These are phyloP conservation scores for Pochonia chlamydosporia DNA, from an alignment of 2,329 filamentous ascomycete genomes.

Conservation along the genomic window DNA sequence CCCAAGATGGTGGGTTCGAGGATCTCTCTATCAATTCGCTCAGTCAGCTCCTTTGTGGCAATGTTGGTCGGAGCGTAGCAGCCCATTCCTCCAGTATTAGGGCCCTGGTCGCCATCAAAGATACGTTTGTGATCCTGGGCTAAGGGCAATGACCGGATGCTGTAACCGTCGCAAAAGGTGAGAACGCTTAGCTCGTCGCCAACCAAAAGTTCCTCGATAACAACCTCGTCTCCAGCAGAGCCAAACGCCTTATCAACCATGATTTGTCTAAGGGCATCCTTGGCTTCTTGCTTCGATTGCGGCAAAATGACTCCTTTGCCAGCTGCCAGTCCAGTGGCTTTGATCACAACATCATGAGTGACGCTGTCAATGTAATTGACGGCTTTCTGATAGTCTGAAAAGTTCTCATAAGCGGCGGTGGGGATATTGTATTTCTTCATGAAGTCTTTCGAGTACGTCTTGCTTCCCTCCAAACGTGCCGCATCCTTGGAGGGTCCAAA, in stretches of 20 bases:
- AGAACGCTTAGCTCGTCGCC: constrained; percentile 91
- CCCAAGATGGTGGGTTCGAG: constrained; percentile 86
- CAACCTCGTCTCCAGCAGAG: constrained; percentile 78
- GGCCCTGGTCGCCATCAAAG: constrained; percentile 81
- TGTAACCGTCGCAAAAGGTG: constrained; percentile 85
- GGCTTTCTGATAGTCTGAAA: constrained; percentile 69
- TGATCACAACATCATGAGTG: constrained; percentile 78
- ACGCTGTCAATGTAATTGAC: constrained; percentile 67
- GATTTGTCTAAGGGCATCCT: constrained; percentile 75
- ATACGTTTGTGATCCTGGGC: constrained; percentile 97
- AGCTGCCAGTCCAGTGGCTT: constrained; percentile 84
- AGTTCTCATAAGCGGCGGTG: constrained; percentile 87
- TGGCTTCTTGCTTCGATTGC: constrained; percentile 73
- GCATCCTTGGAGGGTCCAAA: constrained; percentile 85
- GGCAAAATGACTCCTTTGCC: constrained; percentile 96
- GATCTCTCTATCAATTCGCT: constrained; percentile 71
- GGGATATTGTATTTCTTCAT: constrained; percentile 89
- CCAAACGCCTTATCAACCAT: constrained; percentile 89
- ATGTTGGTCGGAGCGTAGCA: constrained; percentile 90
- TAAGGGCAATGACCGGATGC: constrained; percentile 75
- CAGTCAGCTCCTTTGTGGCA: constrained; percentile 68
- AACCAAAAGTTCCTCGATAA: constrained; percentile 89
- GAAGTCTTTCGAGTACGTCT: constrained; percentile 96
- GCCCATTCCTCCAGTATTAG: constrained; percentile 97
- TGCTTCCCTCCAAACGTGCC: constrained; percentile 89